phyloP scores from a whole-genome alignment of 345 rosid genomes.

The Nasturtium officinale region DNA sequence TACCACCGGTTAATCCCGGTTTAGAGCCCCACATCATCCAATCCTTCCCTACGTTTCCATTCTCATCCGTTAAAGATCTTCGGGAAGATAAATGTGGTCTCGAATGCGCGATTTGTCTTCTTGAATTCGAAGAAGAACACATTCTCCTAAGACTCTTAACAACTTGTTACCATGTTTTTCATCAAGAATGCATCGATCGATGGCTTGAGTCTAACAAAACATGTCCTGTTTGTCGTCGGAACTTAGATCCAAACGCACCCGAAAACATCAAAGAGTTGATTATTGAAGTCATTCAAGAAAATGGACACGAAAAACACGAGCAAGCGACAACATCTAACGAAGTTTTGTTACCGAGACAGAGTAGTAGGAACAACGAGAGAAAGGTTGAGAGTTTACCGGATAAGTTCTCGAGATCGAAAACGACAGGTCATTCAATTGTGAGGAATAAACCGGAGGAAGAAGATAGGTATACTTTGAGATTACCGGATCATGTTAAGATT shows the following conservation, averaged over 20 bases:
- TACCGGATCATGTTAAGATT: constrained; percentile 59
- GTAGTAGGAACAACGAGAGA: constrained; percentile 28
- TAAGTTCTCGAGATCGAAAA: constrained; percentile 59
- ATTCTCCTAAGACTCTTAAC: constrained; percentile 62
- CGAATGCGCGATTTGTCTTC: constrained; percentile 85
- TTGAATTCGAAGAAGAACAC: constrained; percentile 66
- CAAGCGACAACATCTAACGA: constrained; percentile 20
- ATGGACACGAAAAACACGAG: constrained; percentile 4
- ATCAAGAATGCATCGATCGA: constrained; percentile 77
- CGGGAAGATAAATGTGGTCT: constrained; percentile 55
- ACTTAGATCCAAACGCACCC: constrained; percentile 52
- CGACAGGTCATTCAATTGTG: constrained; percentile 79
- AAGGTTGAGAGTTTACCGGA: constrained; percentile 31
- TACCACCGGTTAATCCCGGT: constrained; percentile 45
- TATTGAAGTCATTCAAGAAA: constrained; percentile 53
- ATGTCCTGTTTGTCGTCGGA: constrained; percentile 82
- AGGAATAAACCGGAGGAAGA: constrained; percentile 48
- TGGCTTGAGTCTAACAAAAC: constrained; percentile 81
- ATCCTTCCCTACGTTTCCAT: constrained; percentile 61
- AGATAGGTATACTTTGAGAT: constrained; percentile 55
- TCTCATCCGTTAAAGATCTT: constrained; percentile 63
- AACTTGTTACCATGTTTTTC: constrained; percentile 80
- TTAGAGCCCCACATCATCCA: constrained; percentile 60
- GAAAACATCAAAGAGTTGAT: constrained; percentile 45
- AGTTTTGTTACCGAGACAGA: constrained; percentile 12